Evolutionary conservation across 2,329 filamentous ascomycete genomes (phyloP).

Genomic region (Cytospora chrysosperma): DNA sequence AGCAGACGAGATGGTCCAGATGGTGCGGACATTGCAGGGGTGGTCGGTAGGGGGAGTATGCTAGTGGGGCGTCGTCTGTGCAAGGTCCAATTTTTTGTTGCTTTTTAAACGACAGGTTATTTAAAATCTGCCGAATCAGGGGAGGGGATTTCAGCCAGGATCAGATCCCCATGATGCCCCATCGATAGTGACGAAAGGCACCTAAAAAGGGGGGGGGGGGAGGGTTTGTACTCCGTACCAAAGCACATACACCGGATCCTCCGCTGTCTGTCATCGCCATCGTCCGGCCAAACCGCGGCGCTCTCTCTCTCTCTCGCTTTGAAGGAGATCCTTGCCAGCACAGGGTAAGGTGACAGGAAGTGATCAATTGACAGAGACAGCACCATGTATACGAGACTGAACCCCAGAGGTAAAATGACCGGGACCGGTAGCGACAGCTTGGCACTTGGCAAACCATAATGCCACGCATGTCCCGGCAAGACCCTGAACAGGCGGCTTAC

Average conservation of each 20-base stretch:
- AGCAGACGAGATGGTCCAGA: slow-evolving; percentile 16
- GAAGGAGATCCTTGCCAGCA: background rate
- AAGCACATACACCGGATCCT: background rate
- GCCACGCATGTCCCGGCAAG: background rate
- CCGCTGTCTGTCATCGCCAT: background rate
- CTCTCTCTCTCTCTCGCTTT: background rate
- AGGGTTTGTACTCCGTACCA: too few species aligned
- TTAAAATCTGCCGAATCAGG: slow-evolving; percentile 28
- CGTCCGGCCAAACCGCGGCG: background rate
- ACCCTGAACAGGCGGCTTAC: background rate
- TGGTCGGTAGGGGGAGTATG: slow-evolving; percentile 22
- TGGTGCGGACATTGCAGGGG: slow-evolving; percentile 27
- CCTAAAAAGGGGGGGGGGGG: background rate
- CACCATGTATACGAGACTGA: background rate
- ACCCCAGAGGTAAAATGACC: slow-evolving; percentile 6
- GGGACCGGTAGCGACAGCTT: slow-evolving; percentile 6
- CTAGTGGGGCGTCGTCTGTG: slow-evolving; percentile 18
- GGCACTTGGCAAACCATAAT: slow-evolving; percentile 9
- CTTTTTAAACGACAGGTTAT: slow-evolving; percentile 26
- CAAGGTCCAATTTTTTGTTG: slow-evolving; percentile 24
- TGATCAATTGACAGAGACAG: background rate
- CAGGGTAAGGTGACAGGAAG: background rate
- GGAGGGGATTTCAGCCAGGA: slow-evolving; percentile 15
- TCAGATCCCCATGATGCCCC: slow-evolving; percentile 12
- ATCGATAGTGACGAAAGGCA: slow-evolving; percentile 2